Conservation (phyloP, 176 grass and related monocot species). For the Eleusine coracana region DNA sequence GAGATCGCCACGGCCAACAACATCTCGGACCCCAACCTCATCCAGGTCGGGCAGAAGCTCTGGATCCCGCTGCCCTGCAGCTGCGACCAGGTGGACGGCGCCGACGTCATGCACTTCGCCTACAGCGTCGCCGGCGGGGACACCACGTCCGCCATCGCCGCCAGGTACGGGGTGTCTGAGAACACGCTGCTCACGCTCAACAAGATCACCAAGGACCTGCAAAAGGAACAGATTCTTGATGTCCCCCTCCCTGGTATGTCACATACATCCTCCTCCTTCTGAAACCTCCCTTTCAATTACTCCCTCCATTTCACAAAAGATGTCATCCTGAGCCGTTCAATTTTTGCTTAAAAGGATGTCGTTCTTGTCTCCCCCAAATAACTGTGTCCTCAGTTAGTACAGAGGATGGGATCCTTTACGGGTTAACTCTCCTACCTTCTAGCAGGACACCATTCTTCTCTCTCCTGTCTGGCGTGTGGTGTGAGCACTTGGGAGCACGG, state of each 20-base stretch:
- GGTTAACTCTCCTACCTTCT: too few species aligned
- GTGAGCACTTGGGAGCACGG: too few species aligned
- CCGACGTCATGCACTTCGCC: slow-evolving; percentile 56
- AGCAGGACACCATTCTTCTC: too few species aligned
- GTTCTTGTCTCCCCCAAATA: too few species aligned
- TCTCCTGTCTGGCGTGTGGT: too few species aligned
- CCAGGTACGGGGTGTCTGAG: slow-evolving; percentile 46
- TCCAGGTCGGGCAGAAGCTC: slow-evolving; percentile 24
- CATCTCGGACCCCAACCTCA: slow-evolving; percentile 24
- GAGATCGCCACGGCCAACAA: slow-evolving; percentile 71
- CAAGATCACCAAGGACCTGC: slow-evolving; percentile 15
- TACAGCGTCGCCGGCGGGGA: slow-evolving; percentile 52
- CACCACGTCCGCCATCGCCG: slow-evolving; percentile 43
- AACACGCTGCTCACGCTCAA: slow-evolving; percentile 57
- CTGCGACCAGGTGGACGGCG: slow-evolving; percentile 65
- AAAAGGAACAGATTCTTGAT: slow-evolving; percentile 60
- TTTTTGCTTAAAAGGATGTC: too few species aligned
- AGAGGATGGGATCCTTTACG: too few species aligned
- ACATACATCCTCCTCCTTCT: too few species aligned
- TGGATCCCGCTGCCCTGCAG: slow-evolving; percentile 81
- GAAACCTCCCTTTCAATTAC: too few species aligned
- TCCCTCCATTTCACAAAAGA: too few species aligned
- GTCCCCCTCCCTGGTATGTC: slow-evolving; percentile 66
- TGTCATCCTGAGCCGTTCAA: too few species aligned
- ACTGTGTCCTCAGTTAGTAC: too few species aligned